Evolutionary conservation across 306 rosid species (phyloP).

Genomic region (Gynostemma pentaphyllum): DNA sequence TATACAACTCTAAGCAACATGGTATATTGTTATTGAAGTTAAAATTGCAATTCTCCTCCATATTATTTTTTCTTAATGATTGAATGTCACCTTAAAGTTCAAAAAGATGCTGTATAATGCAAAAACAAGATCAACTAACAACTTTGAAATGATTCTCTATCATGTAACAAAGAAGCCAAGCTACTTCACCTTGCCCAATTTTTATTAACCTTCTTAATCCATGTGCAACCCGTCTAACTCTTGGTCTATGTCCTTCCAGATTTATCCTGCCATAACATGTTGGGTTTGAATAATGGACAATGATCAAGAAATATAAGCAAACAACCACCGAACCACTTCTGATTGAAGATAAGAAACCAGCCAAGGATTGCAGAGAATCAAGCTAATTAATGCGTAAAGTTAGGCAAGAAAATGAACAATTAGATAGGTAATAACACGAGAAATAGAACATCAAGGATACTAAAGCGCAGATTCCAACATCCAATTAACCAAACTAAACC

Average conservation of each 20-base stretch:
- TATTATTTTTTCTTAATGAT: background rate
- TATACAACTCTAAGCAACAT: background rate
- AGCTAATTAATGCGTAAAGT: background rate
- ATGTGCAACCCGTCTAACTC: conserved; percentile 69
- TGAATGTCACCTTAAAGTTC: background rate
- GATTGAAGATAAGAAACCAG: background rate
- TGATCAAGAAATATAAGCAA: no score
- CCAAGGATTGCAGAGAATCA: conserved; percentile 11
- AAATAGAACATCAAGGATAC: background rate
- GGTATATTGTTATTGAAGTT: background rate
- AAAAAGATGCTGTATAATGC: background rate
- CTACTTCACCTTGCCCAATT: conserved; percentile 80
- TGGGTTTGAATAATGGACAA: no score
- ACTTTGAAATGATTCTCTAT: background rate
- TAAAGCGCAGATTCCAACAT: background rate
- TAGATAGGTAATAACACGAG: background rate
- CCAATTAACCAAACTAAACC: conserved; percentile 6
- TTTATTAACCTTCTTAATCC: conserved; percentile 61
- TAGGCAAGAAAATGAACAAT: conserved; percentile 8
- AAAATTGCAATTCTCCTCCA: background rate
- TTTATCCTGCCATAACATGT: conserved; percentile 56
- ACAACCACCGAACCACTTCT: no score
- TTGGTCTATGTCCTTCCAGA: conserved; percentile 60
- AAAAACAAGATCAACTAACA: background rate
- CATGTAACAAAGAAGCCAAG: background rate